Evolutionary conservation across 2,329 filamentous ascomycete species (phyloP).

Genomic region (Botrytis squamosa): DNA sequence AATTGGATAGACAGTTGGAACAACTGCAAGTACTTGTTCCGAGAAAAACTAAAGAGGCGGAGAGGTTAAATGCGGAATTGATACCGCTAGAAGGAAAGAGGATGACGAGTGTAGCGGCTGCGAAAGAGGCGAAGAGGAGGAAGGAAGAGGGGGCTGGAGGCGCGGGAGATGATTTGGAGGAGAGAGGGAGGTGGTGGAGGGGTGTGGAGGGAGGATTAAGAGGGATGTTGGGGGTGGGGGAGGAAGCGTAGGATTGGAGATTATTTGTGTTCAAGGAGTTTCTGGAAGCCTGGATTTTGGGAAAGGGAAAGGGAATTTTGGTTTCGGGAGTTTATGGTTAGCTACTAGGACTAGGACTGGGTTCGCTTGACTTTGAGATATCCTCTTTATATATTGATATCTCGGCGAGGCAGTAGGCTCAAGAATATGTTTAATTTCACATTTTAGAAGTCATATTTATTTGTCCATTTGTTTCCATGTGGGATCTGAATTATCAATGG

Average conservation of each 20-base stretch:
- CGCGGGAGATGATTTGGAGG: conserved; percentile 71
- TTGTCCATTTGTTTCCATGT: accelerated
- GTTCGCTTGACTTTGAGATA: neutral
- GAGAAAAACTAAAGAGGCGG: conserved; percentile 64
- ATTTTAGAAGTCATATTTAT: neutral
- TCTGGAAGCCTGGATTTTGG: neutral
- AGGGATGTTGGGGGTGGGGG: conserved; percentile 59
- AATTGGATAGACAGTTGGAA: conserved; percentile 63
- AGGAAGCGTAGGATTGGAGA: conserved; percentile 33
- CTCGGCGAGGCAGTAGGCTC: neutral
- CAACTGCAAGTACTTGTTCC: conserved; percentile 60
- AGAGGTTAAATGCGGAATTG: conserved; percentile 66
- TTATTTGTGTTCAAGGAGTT: neutral
- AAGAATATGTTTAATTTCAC: neutral
- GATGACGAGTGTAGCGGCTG: conserved; percentile 62
- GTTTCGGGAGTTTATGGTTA: neutral
- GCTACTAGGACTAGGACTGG: neutral
- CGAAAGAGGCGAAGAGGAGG: conserved; percentile 67
- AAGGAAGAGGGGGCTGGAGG: conserved; percentile 66
- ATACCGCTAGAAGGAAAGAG: conserved; percentile 66
- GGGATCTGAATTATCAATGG: neutral
- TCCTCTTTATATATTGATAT: neutral
- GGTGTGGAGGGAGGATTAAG: conserved; percentile 64
- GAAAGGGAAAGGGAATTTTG: neutral
- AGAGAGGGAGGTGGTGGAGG: conserved; percentile 72